Base-by-base conservation (phyloP, 2,329 filamentous ascomycete genomes). In the Talaromyces sp. region DNA sequence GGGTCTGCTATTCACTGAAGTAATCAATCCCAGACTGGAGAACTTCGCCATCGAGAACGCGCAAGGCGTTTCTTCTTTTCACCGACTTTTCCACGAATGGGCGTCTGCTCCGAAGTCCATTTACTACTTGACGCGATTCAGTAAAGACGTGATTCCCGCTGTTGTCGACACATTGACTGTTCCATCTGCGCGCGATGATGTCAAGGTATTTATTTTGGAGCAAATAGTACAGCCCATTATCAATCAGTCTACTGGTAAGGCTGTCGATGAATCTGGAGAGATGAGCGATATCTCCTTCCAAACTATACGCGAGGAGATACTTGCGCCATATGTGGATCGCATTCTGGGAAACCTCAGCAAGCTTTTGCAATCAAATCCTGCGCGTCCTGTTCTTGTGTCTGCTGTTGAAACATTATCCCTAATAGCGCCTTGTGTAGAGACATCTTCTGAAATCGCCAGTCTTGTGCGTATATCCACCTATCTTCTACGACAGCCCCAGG, bases 31-130 rank as follows among this genome's bases (percentile, higher is more conserved):
- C 19, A 86, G 92, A 69, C 81, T 98, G 19, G 85, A 89, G 2
- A 91, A 90, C 65, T 86, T 99, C 62, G 87, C 93, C 0, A 83
- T 86, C 5, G 95, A 99, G 79, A 97, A 92, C 50, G 90, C 92
- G 0, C 93, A 99, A 74, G 92, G 92, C 15, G 83, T 97, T 8
- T 98, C 95, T 2, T 91, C 89, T 17, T 85, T 93, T 47, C 84
- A 97, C 67, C 89, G 89, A 68, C 82, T 99, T 5, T 87, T 99
- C 68, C 88, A 87, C 3, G 90, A 90, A 1, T 97, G 94, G 91
- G 89, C 92, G 3, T 85, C 85, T 65, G 84, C 89, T 25, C 82
- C 87, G 0, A 84, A 83, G 67, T 89, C 88, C 0, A 88, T 89
- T 1, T 73, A 88, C 7, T 91, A 95, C 70, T 83, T 99, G 8